phyloP scores from a whole-genome alignment of 805 yeast genomes.

The Cyberlindnera samutprakarnensis region DNA sequence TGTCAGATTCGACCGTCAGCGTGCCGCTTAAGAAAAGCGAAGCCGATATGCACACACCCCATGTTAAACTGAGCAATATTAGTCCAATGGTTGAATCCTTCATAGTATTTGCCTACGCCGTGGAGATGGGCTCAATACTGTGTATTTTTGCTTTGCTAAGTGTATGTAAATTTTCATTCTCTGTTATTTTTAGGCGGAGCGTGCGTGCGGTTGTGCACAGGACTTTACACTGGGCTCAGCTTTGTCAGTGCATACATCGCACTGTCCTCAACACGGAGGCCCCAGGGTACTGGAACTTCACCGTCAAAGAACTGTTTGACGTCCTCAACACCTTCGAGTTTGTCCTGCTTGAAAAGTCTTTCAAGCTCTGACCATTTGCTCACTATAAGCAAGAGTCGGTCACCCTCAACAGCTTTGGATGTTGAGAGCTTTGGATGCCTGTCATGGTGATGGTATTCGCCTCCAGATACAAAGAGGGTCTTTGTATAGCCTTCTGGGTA shows the following conservation, averaged over 20 bases:
- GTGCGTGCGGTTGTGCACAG: too few relatives aligned
- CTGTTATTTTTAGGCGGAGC: too few relatives aligned
- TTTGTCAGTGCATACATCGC: constrained; percentile 48
- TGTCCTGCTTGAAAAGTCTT: constrained; percentile 44
- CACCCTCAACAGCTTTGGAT: constrained; percentile 16
- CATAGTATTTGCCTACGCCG: too few relatives aligned
- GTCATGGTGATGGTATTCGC: constrained; percentile 45
- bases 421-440: constrained; percentile 20
- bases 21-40: constrained; percentile 6
- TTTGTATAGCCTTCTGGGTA: constrained; percentile 62
- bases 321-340: constrained; percentile 44
- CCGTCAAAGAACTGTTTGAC: constrained; percentile 69
- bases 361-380: constrained; percentile 57
- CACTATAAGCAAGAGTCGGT: constrained; percentile 43
- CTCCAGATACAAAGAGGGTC: constrained; percentile 58
- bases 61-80: constrained; percentile 8
- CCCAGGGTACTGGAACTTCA: constrained; percentile 41
- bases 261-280: constrained; percentile 66
- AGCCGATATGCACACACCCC: constrained; percentile 7
- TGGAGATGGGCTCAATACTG: too few relatives aligned
- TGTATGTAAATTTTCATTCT: too few relatives aligned
- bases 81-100: too few relatives aligned
- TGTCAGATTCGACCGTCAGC: constrained; percentile 8
- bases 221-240: too few relatives aligned
- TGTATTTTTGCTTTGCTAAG: too few relatives aligned